Evolutionary conservation across 306 rosid genomes (phyloP), one percentile per base, ranked within the genome.

Genomic region (Corylus avellana): DNA sequence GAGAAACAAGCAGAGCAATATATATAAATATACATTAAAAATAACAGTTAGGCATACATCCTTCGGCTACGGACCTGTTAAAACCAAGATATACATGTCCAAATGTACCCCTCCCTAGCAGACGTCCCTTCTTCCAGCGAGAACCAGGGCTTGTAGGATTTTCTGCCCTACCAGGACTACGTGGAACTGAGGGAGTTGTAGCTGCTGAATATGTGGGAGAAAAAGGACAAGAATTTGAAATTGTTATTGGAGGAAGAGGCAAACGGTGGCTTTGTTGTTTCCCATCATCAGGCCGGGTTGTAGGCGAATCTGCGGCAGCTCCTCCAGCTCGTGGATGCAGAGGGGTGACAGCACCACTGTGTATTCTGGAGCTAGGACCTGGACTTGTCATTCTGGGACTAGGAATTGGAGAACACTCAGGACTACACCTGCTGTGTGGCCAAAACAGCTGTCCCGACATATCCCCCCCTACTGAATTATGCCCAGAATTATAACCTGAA

Each of bases 271-370:
- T 92, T 82, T 92, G 98, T 79, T 91, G 94, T 83, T 89, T 92
- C 51, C 89, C 90, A 70, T 92, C 98, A 83, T 94, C 98, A 77
- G 85, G 81, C 91, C 96, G 75, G 76, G 91, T 88, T 58, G 92
- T 75, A 75, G 85, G 98, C 42, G 93, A 84, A 57, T 96, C 98
- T 37, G 74, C 73, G 59, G 82, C 84, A 20, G 85, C 79, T 78
- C 91, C 92, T 58, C 88, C 97, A 13, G 97, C 93, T 82, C 97
- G 88, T 7, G 98, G 97, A 84, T 96, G 97, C 85, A 87, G 85
- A 66, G 99, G 99, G 74, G 99, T 96, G 88, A 96, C 99, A 47
- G 99, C 93, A 85, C 99, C 99, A 73, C 99, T 96, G 66, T 96
- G 99, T 87, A 93, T 91, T 92, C 99, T 93, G 72, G 90, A 82